These are phyloP conservation scores for Dothideomycetes sp. DNA, from an alignment of 2,329 filamentous ascomycete genomes.

Conservation along the genomic window DNA sequence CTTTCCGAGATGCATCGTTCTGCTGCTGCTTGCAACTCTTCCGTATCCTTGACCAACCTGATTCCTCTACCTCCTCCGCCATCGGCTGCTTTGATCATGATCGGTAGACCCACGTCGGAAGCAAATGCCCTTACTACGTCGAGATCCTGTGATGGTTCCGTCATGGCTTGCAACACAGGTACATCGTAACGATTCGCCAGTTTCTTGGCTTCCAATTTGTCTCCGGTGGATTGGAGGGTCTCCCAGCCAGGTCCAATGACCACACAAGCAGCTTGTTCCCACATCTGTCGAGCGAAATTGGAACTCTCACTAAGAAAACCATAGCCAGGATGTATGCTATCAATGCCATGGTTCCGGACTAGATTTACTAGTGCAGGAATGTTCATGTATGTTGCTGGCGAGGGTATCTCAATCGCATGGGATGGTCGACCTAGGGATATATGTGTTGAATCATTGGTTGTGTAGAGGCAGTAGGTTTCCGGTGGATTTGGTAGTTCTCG, in stretches of 20 bases:
- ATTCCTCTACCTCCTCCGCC: slow-evolving; percentile 55
- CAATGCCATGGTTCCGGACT: slow-evolving; percentile 41
- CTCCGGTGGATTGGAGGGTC: slow-evolving; percentile 46
- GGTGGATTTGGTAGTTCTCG: slow-evolving; percentile 47
- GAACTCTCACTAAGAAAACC: slow-evolving; percentile 53
- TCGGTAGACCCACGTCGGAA: slow-evolving; percentile 41
- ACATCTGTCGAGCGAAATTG: slow-evolving; percentile 40
- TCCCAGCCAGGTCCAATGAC: slow-evolving; percentile 51
- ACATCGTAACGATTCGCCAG: slow-evolving; percentile 41
- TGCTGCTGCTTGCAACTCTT: slow-evolving; percentile 35
- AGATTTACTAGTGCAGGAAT: slow-evolving; percentile 41
- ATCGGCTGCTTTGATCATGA: slow-evolving; percentile 58
- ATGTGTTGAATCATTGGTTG: slow-evolving; percentile 22
- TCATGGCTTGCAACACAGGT: slow-evolving; percentile 27
- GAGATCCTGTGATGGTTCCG: slow-evolving; percentile 33
- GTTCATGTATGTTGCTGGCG: slow-evolving; percentile 45
- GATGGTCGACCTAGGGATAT: neutral
- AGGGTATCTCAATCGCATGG: slow-evolving; percentile 43
- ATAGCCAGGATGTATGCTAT: slow-evolving; percentile 51
- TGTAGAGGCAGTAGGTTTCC: slow-evolving; percentile 50
- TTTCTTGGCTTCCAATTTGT: slow-evolving; percentile 46
- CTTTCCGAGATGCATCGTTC: slow-evolving; percentile 49
- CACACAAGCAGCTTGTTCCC: slow-evolving; percentile 35
- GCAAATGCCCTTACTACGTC: slow-evolving; percentile 50
- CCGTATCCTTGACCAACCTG: slow-evolving; percentile 39